These are phyloP conservation scores for Cokeromyces recurvatus DNA, from an alignment of 371 early-diverging fungal genomes.

Conservation along the genomic window DNA sequence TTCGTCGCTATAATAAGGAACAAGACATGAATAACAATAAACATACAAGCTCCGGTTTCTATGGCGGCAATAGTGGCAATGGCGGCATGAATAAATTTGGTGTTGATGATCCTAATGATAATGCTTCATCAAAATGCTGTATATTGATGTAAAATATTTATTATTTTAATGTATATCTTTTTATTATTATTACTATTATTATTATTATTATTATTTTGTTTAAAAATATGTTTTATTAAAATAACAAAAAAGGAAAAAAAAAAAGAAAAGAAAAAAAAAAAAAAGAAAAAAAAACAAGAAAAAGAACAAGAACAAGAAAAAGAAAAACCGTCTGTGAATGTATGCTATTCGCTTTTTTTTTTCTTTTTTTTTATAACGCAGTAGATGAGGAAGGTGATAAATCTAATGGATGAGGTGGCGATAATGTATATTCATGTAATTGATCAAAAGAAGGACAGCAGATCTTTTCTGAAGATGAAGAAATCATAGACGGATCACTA, in stretches of 20 bases:
- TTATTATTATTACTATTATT: neutral
- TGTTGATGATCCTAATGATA: conserved; percentile 1
- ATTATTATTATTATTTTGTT: neutral
- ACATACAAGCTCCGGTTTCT: neutral
- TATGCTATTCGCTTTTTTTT: no score
- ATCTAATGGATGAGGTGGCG: conserved; percentile 17
- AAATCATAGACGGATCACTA: no score
- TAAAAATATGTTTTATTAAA: no score
- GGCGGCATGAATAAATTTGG: neutral
- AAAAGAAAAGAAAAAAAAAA: no score
- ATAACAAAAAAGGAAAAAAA: no score
- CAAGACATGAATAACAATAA: conserved; percentile 5
- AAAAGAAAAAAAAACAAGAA: neutral
- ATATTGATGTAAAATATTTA: conserved; percentile 6
- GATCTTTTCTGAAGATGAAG: no score
- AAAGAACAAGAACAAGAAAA: neutral
- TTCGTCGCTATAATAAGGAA: conserved; percentile 28
- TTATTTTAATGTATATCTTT: neutral
- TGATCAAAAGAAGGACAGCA: no score
- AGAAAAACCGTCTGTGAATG: no score
- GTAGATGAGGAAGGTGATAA: no score
- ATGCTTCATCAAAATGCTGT: conserved; percentile 11
- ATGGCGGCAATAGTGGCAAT: neutral
- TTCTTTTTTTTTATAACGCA: no score
- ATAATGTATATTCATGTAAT: no score